Evolutionary conservation across 2,329 filamentous ascomycete species (phyloP).

Genomic region (Stachybotrys chartarum): DNA sequence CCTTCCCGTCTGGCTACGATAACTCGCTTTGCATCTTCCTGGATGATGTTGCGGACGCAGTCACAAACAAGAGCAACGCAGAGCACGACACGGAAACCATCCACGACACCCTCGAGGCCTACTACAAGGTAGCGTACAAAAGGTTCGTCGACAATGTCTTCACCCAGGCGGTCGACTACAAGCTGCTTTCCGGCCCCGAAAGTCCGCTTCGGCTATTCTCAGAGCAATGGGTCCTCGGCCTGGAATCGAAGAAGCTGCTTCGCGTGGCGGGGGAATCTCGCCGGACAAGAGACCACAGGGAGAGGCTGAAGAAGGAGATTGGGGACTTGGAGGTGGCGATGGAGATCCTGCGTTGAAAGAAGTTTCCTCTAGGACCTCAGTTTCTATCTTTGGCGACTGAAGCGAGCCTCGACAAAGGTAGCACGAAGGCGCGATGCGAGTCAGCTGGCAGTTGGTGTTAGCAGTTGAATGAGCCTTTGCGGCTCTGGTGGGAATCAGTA

Average conservation of each 20-base stretch:
- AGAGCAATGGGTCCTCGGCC: slow-evolving; percentile 37
- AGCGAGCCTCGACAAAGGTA: no score
- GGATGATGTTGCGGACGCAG: not conserved
- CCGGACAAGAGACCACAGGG: no score
- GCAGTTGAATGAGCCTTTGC: no score
- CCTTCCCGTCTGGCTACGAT: not conserved
- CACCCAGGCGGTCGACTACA: slow-evolving; percentile 48
- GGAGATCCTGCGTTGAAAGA: no score
- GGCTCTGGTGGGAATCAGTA: no score
- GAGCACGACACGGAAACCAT: slow-evolving; percentile 23
- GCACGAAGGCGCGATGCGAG: no score
- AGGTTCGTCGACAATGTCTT: slow-evolving; percentile 58
- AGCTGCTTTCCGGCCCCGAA: slow-evolving; percentile 39
- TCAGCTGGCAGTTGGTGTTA: no score
- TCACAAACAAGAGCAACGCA: not conserved
- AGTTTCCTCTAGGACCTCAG: no score
- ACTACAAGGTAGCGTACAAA: slow-evolving; percentile 54
- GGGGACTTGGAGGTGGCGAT: no score
- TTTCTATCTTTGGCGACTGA: no score
- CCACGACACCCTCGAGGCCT: slow-evolving; percentile 52
- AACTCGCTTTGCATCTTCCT: not conserved
- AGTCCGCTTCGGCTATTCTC: slow-evolving; percentile 48
- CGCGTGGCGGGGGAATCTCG: no score
- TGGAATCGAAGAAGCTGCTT: slow-evolving; percentile 27
- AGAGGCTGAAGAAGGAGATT: no score